Evolutionary conservation across 495 filamentous ascomycete species (phyloP).

Genomic region (Aspergillus cristatus): DNA sequence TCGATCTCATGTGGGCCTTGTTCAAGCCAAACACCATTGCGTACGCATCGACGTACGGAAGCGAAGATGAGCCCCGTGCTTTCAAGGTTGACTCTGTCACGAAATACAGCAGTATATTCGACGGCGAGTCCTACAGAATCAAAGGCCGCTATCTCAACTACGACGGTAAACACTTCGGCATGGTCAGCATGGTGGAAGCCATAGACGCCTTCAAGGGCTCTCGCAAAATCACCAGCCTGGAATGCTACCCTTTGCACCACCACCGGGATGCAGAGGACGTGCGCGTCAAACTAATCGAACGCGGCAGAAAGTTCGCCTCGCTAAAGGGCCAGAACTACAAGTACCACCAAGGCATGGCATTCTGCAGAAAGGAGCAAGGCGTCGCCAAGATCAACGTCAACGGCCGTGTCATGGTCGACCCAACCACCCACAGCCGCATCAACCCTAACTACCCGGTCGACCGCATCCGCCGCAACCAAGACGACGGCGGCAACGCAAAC

Average conservation of each 20-base stretch:
- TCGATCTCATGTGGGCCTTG: slow-evolving; percentile 82
- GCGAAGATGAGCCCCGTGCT: slow-evolving; percentile 72
- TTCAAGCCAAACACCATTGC: slow-evolving; percentile 86
- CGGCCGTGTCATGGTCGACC: slow-evolving; percentile 86
- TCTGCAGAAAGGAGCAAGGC: slow-evolving; percentile 70
- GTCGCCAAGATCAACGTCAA: slow-evolving; percentile 85
- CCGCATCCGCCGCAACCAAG: slow-evolving; percentile 66
- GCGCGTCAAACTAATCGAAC: slow-evolving; percentile 60
- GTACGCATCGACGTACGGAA: slow-evolving; percentile 73
- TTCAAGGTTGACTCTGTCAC: slow-evolving; percentile 81
- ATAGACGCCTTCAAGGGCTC: slow-evolving; percentile 75
- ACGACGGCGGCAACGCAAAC: slow-evolving; percentile 54
- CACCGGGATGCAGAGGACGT: slow-evolving; percentile 66
- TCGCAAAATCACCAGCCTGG: slow-evolving; percentile 69
- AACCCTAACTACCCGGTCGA: slow-evolving; percentile 85
- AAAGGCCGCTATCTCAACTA: slow-evolving; percentile 82
- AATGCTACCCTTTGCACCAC: slow-evolving; percentile 73
- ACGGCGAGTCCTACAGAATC: slow-evolving; percentile 70
- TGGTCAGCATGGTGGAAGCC: slow-evolving; percentile 61
- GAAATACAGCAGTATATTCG: slow-evolving; percentile 59
- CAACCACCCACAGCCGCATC: slow-evolving; percentile 74
- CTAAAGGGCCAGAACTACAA: slow-evolving; percentile 80
- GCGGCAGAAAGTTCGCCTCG: slow-evolving; percentile 76
- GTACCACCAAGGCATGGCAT: slow-evolving; percentile 71
- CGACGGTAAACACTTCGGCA: slow-evolving; percentile 67